Conservation (phyloP, 768 basidiomycete species). For the Mycena pura region DNA sequence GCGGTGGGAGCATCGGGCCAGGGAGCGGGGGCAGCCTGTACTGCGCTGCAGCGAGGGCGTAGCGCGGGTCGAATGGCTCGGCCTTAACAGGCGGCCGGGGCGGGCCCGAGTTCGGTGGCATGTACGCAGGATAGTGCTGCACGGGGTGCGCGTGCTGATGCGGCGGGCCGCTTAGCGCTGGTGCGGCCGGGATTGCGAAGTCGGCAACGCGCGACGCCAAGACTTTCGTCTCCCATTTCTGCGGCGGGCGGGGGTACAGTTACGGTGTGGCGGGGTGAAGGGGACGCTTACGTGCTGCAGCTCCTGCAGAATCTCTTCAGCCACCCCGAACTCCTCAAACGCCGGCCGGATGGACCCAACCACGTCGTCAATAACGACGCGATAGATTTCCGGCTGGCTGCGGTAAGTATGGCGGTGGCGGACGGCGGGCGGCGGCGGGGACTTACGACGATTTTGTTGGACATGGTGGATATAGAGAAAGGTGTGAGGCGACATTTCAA, state of each 20-base stretch:
- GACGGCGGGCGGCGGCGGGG: slow-evolving; percentile 40
- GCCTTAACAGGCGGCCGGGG: slow-evolving; percentile 46
- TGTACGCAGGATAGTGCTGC: slow-evolving; percentile 46
- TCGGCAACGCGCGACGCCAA: slow-evolving; percentile 76
- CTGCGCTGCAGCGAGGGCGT: slow-evolving; percentile 44
- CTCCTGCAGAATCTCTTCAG: slow-evolving; percentile 69
- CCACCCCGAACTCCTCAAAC: slow-evolving; percentile 80
- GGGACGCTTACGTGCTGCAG: slow-evolving; percentile 63
- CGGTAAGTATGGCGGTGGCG: slow-evolving; percentile 29
- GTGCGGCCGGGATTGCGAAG: slow-evolving; percentile 52
- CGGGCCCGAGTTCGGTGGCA: slow-evolving; percentile 19
- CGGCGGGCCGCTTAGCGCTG: slow-evolving; percentile 35
- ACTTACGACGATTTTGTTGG: slow-evolving; percentile 80
- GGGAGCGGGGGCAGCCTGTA: slow-evolving; percentile 52
- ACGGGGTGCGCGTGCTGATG: slow-evolving; percentile 47
- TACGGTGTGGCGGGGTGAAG: slow-evolving; percentile 1
- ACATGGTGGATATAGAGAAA: slow-evolving; percentile 49
- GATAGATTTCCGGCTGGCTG: slow-evolving; percentile 68
- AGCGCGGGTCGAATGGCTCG: slow-evolving; percentile 57
- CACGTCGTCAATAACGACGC: slow-evolving; percentile 79
- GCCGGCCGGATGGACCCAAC: slow-evolving; percentile 71
- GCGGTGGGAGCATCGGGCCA: slow-evolving; percentile 51
- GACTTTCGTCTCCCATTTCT: slow-evolving; percentile 82
- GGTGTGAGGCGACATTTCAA: background rate
- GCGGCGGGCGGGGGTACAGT: slow-evolving; percentile 13